Base-by-base conservation (phyloP, 768 basidiomycete species). In the Trametes coccinea region DNA sequence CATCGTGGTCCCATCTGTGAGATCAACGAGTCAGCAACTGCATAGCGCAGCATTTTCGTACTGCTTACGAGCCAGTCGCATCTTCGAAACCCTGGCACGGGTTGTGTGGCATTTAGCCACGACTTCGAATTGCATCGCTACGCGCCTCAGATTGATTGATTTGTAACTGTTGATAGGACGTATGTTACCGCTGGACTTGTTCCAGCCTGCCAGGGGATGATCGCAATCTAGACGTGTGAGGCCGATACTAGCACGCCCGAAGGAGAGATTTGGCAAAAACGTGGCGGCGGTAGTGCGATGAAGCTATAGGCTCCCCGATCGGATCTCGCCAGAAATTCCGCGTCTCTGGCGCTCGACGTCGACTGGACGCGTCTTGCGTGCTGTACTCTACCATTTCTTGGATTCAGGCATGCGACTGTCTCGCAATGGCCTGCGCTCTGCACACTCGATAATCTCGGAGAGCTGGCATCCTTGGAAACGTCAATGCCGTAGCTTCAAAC, bases 81-180 rank as follows among this genome's bases (percentile, higher is more conserved):
- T 93, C 52, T 85, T 80, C n/a, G 89, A 90, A 0, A 93, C 92
- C 39, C 93, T 82, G 3, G 93, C 93, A 44, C 81, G 82, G 2
- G 93, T 95, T 2, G 90, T 93, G 29, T 80, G 79, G 70, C 93
- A 95, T 79, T 79, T 84, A 59, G 92, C 91, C 57, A 94, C 77
- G 27, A 94, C 79, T 71, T 94, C 86, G 67, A 95, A 94, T 66
- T 92, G 80, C 90, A 94, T 92, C 58, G 53, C 33, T n/a, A 56
- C 53, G 14, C 44, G 37, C 46, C 52, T 53, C 51, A 58, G 51
- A 16, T 62, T 58, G 61, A 10, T 31, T 37, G 22, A 27, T 1
- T 16, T 31, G 30, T 16, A 10, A 34, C 34, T 11, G 11, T 14
- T 43, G 7, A 6, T n/a, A 16, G 14, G 4, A 43, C 41, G 8